Percentiles rank a stretch among this genome's conserved stretches.
These are phyloP conservation scores for Colletotrichum sojae DNA, from an alignment of 2,329 filamentous ascomycete species.

Conservation along the genomic window DNA sequence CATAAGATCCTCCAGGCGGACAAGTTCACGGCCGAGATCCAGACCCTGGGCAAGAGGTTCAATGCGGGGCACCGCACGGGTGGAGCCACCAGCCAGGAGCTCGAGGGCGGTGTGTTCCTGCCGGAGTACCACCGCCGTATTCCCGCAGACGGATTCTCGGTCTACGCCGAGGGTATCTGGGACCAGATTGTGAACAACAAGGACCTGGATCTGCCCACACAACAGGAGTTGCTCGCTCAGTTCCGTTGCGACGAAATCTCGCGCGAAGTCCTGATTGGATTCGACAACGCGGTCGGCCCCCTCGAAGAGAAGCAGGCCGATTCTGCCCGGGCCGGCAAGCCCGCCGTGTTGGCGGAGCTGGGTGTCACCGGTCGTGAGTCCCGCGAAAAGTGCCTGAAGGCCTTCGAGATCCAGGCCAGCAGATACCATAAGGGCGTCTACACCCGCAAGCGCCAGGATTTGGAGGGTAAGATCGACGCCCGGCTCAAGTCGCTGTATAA, in stretches of 20 bases:
- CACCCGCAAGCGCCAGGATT: constrained; percentile 84
- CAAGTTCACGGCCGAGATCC: constrained; percentile 86
- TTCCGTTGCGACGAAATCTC: constrained; percentile 98
- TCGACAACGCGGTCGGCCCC: constrained; percentile 85
- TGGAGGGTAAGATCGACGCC: constrained; percentile 89
- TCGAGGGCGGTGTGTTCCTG: constrained; percentile 86
- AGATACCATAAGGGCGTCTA: constrained; percentile 98
- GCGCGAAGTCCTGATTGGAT: constrained; percentile 85
- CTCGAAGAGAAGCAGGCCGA: constrained; percentile 90
- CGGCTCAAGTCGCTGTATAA: constrained; percentile 90
- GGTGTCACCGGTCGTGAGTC: constrained; percentile 81
- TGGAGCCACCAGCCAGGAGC: constrained; percentile 75
- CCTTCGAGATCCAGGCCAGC: constrained; percentile 92
- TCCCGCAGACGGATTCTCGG: constrained; percentile 94
- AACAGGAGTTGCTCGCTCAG: constrained; percentile 96
- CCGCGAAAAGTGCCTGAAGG: constrained; percentile 79
- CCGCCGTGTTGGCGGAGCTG: constrained; percentile 80
- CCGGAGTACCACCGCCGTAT: constrained; percentile 97
- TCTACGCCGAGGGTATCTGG: constrained; percentile 96
- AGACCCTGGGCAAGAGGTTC: constrained; percentile 85
- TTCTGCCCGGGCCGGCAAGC: constrained; percentile 78
- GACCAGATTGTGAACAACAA: constrained; percentile 99
- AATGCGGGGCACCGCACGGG: constrained; percentile 82
- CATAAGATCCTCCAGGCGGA: constrained; percentile 98
- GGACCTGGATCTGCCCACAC: constrained; percentile 94